Evolutionary conservation across 805 yeast genomes (phyloP).

Genomic region (Barnettozyma pratensis): DNA sequence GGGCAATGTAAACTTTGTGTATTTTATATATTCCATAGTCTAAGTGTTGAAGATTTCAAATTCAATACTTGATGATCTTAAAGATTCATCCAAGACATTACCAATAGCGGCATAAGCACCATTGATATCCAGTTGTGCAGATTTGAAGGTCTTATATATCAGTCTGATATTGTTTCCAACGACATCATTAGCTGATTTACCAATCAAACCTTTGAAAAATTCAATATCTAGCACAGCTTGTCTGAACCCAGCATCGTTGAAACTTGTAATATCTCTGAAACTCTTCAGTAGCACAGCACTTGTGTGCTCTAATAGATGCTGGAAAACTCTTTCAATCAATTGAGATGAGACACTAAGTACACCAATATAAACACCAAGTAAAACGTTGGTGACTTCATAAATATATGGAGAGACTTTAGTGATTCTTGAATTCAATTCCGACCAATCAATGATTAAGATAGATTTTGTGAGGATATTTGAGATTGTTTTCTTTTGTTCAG

Average conservation of each 20-base stretch:
- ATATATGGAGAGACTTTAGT: conserved; percentile 41
- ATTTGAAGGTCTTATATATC: conserved; percentile 17
- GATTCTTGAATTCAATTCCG: conserved; percentile 23
- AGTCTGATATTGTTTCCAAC: conserved; percentile 17
- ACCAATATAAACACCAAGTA: conserved; percentile 48
- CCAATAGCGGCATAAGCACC: conserved; percentile 12
- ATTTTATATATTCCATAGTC: not conserved
- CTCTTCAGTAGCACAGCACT: conserved; percentile 31
- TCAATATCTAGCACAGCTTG: conserved; percentile 52
- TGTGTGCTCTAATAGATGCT: conserved; percentile 38
- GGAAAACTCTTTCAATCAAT: conserved; percentile 39
- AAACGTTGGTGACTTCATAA: conserved; percentile 41
- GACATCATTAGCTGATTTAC: conserved; percentile 13
- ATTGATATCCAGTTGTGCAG: conserved; percentile 5
- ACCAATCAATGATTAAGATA: conserved; percentile 40
- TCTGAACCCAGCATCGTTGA: conserved; percentile 42
- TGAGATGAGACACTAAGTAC: conserved; percentile 44
- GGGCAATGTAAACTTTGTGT: no score
- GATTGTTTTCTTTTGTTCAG: conserved; percentile 38
- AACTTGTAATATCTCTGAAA: conserved; percentile 38
- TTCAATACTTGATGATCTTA: conserved; percentile 18
- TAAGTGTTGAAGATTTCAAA: conserved; percentile 18
- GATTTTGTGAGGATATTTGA: conserved; percentile 37
- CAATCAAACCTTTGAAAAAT: conserved; percentile 36
- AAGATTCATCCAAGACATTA: conserved; percentile 13